phyloP scores from a whole-genome alignment of 2,329 filamentous ascomycete species.

The Aspergillaceae sp. region DNA sequence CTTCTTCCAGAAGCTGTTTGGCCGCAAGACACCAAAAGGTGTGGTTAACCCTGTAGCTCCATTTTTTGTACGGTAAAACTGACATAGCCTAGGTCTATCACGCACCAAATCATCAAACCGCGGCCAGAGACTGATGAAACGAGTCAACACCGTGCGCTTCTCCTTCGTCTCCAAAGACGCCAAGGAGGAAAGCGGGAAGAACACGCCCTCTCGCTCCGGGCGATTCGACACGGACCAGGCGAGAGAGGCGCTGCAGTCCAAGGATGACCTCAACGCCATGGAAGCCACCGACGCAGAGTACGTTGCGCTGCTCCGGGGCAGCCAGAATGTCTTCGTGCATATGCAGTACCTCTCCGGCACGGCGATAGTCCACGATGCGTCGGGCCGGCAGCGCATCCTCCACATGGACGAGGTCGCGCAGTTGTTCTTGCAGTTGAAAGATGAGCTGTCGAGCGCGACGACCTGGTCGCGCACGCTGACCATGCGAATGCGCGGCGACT shows the following conservation, averaged over 20 bases:
- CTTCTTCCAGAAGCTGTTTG: conserved; percentile 19
- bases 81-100: conserved; percentile 14
- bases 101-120: conserved; percentile 15
- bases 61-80: neutral
- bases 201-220: conserved; percentile 6
- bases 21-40: conserved; percentile 18
- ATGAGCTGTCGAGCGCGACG: conserved; percentile 14
- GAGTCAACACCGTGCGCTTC: conserved; percentile 21
- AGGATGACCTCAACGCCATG: conserved; percentile 4
- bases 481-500: conserved; percentile 15
- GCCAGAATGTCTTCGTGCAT: conserved; percentile 18
- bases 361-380: conserved; percentile 20
- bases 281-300: conserved; percentile 12
- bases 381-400: conserved; percentile 22
- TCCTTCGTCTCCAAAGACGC: conserved; percentile 18
- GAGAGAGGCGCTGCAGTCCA: conserved; percentile 1
- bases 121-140: conserved; percentile 19
- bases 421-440: conserved; percentile 21
- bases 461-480: conserved; percentile 13
- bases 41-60: neutral
- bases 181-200: conserved; percentile 9
- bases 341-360: conserved; percentile 14
- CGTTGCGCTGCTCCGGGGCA: conserved; percentile 8
- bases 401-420: conserved; percentile 21
- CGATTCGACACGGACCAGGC: conserved; percentile 5